Evolutionary conservation across 192 early-diverging fungal genomes (phyloP), one percentile per base, ranked within the genome.

Genomic region (Coemansia sp.): DNA sequence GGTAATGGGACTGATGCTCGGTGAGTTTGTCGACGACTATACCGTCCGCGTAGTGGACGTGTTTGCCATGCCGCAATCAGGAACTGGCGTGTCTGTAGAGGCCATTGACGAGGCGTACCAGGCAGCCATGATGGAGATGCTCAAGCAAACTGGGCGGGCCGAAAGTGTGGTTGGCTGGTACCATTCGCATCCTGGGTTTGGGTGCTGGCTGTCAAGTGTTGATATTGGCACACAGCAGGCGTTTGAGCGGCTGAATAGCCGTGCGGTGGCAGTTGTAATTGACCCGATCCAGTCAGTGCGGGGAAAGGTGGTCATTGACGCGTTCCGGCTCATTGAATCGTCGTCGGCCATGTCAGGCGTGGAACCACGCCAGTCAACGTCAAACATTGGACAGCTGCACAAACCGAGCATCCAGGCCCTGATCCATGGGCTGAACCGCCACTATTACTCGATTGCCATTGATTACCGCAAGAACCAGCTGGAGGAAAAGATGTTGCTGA

Each of bases 121-220:
- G 75, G 95, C 98, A 29, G 94, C 95, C 68, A 99, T 99, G 98
- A 85, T 97, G 88, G 98, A 99, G 59, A 97, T 98, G 96, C 82
- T 99, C 58, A 98, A 96, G 85, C 98, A 99, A 63, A 99, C 98
- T 48, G 97, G 97, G 63, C 84, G 97, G 85, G 91, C 92, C 19
- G 96, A 99, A 81, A 95, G 94, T 83, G 98, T 99, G 14, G 98
- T 99, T 23, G 98, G 98, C n/a, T 99, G 98, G 98, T 99, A 99
- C 76, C 98, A 99, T 82, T 99, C 98, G 63, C 98, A 99, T 84
- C 98, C 98, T 32, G 98, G 98, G 53, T 99, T 99, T 65, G 98
- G 98, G 47, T 99, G 98, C 86, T 99, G 98, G 98, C 85, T 99
- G 25, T 98, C 96, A 17, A 96, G 93, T 70, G 96, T 98, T 8